Evolutionary conservation across 768 basidiomycete species (phyloP), one percentile per base, ranked within the genome.

Genomic region (Pleurotus cornucopiae): DNA sequence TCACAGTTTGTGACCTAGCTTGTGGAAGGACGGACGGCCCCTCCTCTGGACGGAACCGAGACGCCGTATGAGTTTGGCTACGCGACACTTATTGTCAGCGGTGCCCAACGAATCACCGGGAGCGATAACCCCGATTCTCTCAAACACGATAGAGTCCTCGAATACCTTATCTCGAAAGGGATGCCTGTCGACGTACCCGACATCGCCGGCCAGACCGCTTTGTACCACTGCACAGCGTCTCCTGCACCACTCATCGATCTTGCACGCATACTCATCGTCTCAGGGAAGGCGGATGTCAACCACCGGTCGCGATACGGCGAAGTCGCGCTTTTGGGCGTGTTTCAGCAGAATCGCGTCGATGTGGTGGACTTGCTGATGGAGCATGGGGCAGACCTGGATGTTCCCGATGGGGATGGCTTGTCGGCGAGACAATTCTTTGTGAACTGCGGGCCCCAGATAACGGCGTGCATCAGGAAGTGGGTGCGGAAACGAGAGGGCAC

Each of bases 301-400:
- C 68, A 71, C 5, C 79, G 71, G 58, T 78, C 78, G 49, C 73
- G 74, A 12, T 81, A 76, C 54, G 82, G 82, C 1, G 73, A 73
- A 54, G 73, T 78, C 0, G 66, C 81, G 2, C 44, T 82, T 5
- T 64, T 64, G 37, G 63, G 63, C 2, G 67, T 73, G 1, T 66
- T 77, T 14, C 67, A 69, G 51, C 34, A 58, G 9, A 69, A 69
- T 25, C 58, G 72, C 14, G 58, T 71, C 1, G 37, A 48, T 0
- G 66, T 68, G 7, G 67, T 82, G 18, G 73, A 82, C 26, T 47
- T 79, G 13, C 61, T 84, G 53, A 71, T 84, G 74, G 78, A 80
- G 61, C 71, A 71, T 41, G 76, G 73, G 7, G 82, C 81, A 6
- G 72, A 77, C 55, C 25, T 82, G 47, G 71, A 76, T 52, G 61